Evolutionary conservation across 1,284 basidiomycete genomes (phyloP).

Genomic region (Clitocybe nebularis): DNA sequence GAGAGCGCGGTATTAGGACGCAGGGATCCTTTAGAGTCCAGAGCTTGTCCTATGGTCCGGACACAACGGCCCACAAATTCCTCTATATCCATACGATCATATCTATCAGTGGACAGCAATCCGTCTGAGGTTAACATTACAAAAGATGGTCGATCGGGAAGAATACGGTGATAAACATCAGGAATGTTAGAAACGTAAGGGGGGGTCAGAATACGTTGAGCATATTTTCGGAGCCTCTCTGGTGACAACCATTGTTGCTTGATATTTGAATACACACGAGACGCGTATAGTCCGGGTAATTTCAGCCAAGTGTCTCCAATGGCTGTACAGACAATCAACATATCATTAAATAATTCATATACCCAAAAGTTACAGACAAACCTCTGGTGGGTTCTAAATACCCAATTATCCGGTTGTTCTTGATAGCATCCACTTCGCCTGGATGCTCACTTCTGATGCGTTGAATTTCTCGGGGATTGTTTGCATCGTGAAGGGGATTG

Average conservation of each 20-base stretch:
- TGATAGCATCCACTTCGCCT: slow-evolving; percentile 38
- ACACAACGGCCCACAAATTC: slow-evolving; percentile 36
- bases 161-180: slow-evolving; percentile 38
- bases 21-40: slow-evolving; percentile 14
- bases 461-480: slow-evolving; percentile 38
- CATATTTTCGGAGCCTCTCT: slow-evolving; percentile 25
- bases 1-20: slow-evolving; percentile 39
- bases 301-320: slow-evolving; percentile 58
- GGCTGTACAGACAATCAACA: slow-evolving; percentile 33
- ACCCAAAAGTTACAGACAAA: slow-evolving; percentile 22
- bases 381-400: slow-evolving; percentile 59
- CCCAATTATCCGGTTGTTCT: slow-evolving; percentile 47
- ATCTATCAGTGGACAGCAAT: slow-evolving; percentile 37
- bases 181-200: slow-evolving; percentile 49
- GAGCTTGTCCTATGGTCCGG: slow-evolving; percentile 23
- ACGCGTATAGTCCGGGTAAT: slow-evolving; percentile 45
- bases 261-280: slow-evolving; percentile 38
- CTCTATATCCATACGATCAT: slow-evolving; percentile 28
- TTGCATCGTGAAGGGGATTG: slow-evolving; percentile 46
- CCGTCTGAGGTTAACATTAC: slow-evolving; percentile 46
- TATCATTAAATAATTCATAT: slow-evolving; percentile 2
- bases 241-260: slow-evolving; percentile 42
- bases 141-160: slow-evolving; percentile 17
- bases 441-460: slow-evolving; percentile 47
- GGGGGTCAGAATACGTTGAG: slow-evolving; percentile 42